phyloP scores from a whole-genome alignment of 352 stramenopile species.

The Globisporangium cederbergense region DNA sequence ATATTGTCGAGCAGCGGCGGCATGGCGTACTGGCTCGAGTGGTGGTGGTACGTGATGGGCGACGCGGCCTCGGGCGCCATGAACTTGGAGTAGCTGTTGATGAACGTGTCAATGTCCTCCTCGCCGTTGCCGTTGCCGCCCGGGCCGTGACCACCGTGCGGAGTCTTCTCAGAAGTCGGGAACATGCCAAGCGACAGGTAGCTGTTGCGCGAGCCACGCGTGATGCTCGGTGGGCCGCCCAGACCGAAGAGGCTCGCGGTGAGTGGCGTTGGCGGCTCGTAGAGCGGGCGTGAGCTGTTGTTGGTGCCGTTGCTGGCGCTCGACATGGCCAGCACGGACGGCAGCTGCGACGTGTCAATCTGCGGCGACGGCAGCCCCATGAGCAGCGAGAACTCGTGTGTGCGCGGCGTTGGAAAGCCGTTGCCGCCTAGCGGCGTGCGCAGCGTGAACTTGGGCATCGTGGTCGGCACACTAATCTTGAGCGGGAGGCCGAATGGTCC shows the following conservation, averaged over 20 bases:
- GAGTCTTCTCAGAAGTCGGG: slow-evolving; percentile 31
- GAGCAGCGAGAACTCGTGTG: slow-evolving; percentile 64
- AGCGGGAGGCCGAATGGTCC: slow-evolving; percentile 60
- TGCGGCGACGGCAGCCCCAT: slow-evolving; percentile 65
- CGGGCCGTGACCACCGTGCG: background rate
- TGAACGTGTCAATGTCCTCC: slow-evolving; percentile 53
- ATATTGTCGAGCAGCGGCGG: slow-evolving; percentile 60
- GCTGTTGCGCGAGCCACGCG: slow-evolving; percentile 33
- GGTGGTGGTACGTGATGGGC: slow-evolving; percentile 53
- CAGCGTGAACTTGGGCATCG: slow-evolving; percentile 63
- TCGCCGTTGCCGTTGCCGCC: slow-evolving; percentile 26
- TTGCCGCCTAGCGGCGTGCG: slow-evolving; percentile 55
- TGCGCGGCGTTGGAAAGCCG: slow-evolving; percentile 64
- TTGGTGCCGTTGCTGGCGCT: slow-evolving; percentile 30
- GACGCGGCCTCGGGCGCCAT: slow-evolving; percentile 39
- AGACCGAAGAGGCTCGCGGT: slow-evolving; percentile 35
- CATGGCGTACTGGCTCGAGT: slow-evolving; percentile 34
- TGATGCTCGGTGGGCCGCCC: slow-evolving; percentile 51
- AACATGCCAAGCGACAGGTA: slow-evolving; percentile 61
- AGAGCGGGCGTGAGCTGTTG: slow-evolving; percentile 5
- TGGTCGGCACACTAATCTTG: slow-evolving; percentile 72
- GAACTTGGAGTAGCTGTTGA: slow-evolving; percentile 75
- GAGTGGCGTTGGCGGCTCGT: slow-evolving; percentile 31
- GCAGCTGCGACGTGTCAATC: slow-evolving; percentile 74
- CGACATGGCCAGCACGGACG: slow-evolving; percentile 67